Base-by-base conservation (phyloP, 2,329 filamentous ascomycete genomes). In the Fusarium illudens region DNA sequence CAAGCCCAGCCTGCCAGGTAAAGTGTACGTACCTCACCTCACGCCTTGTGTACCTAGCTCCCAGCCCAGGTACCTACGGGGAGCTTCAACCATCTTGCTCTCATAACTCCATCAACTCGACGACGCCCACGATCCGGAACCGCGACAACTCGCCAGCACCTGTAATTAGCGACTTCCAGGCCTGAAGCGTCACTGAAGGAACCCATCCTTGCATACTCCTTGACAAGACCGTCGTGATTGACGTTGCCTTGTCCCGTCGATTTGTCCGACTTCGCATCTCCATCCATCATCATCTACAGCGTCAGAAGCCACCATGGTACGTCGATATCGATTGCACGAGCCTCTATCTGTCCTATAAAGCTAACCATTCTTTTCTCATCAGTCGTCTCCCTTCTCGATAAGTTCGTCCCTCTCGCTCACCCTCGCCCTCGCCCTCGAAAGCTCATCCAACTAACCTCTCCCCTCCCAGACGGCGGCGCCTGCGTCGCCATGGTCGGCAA, bases 401-500 rank as follows among this genome's bases (percentile, higher is more conserved):
- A 97, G 94, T 97, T 86, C 79, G 88, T 73, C 51, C 32, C 62
- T 50, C 33, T 19, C 54, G 4, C 33, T 20, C 33, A 17, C 57
- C 6, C 20, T 36, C 29, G 44, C 58, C 53, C 32, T 15, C n/a
- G 36, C 33, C 59, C 52, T 36, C 15, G 17, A 54, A 48, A 52
- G 50, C 58, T 55, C 46, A 25, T 58, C 25, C 37, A 59, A 36
- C 60, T 70, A 62, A 68, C 62, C 54, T 46, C 56, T 39, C 71
- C 73, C 73, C 64, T 58, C 55, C 50, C 60, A 90, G 88, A 91
- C 80, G 95, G 95, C 84, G 95, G 95, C 80, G 95, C 95, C 84
- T 95, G 92, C 83, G 94, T 98, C 73, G 95, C 95, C 82, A 98
- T 98, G 96, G 94, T 97, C 71, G 96, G 96, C 86, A 98, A 99